These are phyloP conservation scores for Rhizopus stolonifer DNA, from an alignment of 371 early-diverging fungal genomes.

Conservation along the genomic window DNA sequence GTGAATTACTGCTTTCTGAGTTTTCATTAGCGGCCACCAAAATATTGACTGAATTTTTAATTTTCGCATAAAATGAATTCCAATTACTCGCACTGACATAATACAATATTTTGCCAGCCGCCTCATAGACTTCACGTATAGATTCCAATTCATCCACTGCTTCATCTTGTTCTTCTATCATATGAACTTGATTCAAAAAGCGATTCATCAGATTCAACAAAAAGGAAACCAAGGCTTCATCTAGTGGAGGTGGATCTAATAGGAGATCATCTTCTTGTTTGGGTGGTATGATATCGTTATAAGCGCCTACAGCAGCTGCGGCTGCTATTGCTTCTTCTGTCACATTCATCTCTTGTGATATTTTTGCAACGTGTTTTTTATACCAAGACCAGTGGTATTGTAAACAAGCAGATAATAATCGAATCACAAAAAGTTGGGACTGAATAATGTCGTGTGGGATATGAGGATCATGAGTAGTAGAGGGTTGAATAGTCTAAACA, in stretches of 20 bases:
- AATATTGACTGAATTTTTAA: conserved; percentile 36
- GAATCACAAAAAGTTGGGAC: conserved; percentile 74
- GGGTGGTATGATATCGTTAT: not conserved
- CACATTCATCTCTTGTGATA: conserved; percentile 11
- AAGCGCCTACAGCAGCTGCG: conserved; percentile 21
- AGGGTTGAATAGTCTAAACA: conserved; percentile 22
- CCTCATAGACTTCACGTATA: conserved; percentile 53
- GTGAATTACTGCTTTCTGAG: conserved; percentile 26
- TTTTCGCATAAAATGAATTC: conserved; percentile 67
- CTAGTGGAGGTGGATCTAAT: conserved; percentile 74
- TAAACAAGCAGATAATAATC: conserved; percentile 71
- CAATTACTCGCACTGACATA: conserved; percentile 83
- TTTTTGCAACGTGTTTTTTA: conserved; percentile 41
- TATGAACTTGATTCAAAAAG: conserved; percentile 55
- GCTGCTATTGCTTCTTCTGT: conserved; percentile 24
- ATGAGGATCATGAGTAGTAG: conserved; percentile 42
- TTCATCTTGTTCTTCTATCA: conserved; percentile 48
- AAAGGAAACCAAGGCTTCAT: conserved; percentile 68
- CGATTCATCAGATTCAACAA: conserved; percentile 62
- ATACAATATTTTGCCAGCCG: conserved; percentile 71
- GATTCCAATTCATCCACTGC: conserved; percentile 33
- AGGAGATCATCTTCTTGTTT: not conserved
- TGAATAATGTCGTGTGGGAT: conserved; percentile 63
- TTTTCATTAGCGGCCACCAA: conserved; percentile 27
- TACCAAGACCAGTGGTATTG: conserved; percentile 70